These are phyloP conservation scores for Emericellopsis terricola DNA, from an alignment of 495 filamentous ascomycete species.

Conservation along the genomic window DNA sequence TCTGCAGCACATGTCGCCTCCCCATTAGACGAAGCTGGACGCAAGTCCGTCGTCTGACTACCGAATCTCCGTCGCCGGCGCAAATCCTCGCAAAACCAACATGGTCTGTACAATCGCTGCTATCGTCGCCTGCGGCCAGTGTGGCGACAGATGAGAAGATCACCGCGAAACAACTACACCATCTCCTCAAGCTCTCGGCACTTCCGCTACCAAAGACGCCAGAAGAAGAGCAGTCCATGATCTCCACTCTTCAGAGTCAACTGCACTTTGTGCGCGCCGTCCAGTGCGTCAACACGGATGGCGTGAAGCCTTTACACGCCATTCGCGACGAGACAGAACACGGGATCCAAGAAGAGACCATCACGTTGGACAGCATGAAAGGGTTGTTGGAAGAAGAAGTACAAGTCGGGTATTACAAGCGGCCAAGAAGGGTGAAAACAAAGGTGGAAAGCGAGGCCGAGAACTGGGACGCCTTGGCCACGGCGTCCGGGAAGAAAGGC, in stretches of 20 bases:
- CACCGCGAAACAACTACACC: slow-evolving; percentile 37
- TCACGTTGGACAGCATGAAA: slow-evolving; percentile 19
- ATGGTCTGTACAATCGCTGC: slow-evolving; percentile 74
- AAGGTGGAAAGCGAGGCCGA: slow-evolving; percentile 15
- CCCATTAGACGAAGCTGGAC: not conserved
- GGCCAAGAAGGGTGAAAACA: slow-evolving; percentile 21
- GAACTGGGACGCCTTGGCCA: slow-evolving; percentile 51
- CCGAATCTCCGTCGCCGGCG: slow-evolving; percentile 1
- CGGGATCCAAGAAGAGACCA: slow-evolving; percentile 21
- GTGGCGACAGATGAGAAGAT: slow-evolving; percentile 19
- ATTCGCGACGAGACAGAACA: slow-evolving; percentile 64
- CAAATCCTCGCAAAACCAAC: slow-evolving; percentile 48
- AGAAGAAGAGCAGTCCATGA: slow-evolving; percentile 42
- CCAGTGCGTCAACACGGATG: slow-evolving; percentile 57
- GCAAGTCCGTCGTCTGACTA: not conserved
- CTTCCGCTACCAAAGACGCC: slow-evolving; percentile 49
- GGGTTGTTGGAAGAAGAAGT: slow-evolving; percentile 23
- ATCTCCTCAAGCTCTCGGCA: slow-evolving; percentile 81
- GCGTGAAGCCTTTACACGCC: slow-evolving; percentile 50
- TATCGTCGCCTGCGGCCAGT: slow-evolving; percentile 29
- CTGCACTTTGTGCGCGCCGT: slow-evolving; percentile 78
- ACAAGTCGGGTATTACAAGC: slow-evolving; percentile 19
- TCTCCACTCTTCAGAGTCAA: slow-evolving; percentile 60
- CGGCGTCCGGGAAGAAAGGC: slow-evolving; percentile 46
- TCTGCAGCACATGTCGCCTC: slow-evolving; percentile 1